These are phyloP conservation scores for Letharia columbiana DNA, from an alignment of 495 filamentous ascomycete species.

Conservation along the genomic window DNA sequence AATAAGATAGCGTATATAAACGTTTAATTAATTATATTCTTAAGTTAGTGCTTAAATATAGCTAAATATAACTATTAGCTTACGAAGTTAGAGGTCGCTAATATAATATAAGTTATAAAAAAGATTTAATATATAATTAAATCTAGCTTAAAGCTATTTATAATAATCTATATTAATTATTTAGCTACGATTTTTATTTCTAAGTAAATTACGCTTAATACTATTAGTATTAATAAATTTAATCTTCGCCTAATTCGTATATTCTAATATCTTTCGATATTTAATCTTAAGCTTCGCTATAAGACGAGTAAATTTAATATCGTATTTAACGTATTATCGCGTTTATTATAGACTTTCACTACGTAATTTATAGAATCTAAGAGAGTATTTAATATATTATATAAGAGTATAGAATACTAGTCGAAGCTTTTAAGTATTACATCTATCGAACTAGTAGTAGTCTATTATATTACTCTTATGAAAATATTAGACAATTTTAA, in stretches of 20 bases:
- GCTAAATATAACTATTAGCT: background rate
- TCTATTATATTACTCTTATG: background rate
- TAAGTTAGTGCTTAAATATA: background rate
- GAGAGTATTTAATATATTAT: background rate
- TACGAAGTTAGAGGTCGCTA: background rate
- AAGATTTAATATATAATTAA: background rate
- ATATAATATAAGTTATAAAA: background rate
- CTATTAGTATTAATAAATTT: constrained; percentile 10
- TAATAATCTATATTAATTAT: constrained; percentile 10
- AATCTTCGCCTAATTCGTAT: background rate
- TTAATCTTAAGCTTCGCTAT: constrained; percentile 11
- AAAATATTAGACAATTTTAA: constrained; percentile 1
- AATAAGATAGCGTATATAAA: too few species aligned
- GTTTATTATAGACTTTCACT: background rate
- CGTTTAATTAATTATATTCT: constrained; percentile 2
- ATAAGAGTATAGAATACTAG: background rate
- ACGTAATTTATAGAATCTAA: background rate
- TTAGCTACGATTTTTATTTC: constrained; percentile 6
- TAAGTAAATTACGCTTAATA: constrained; percentile 2
- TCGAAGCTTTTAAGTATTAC: background rate
- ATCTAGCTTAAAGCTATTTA: background rate
- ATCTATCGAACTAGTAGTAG: background rate
- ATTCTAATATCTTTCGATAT: constrained; percentile 10
- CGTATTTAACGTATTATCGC: background rate
- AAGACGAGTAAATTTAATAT: constrained; percentile 10